Base-by-base conservation (phyloP, 169 alveolate genomes). In the Eimeria acervulina region DNA sequence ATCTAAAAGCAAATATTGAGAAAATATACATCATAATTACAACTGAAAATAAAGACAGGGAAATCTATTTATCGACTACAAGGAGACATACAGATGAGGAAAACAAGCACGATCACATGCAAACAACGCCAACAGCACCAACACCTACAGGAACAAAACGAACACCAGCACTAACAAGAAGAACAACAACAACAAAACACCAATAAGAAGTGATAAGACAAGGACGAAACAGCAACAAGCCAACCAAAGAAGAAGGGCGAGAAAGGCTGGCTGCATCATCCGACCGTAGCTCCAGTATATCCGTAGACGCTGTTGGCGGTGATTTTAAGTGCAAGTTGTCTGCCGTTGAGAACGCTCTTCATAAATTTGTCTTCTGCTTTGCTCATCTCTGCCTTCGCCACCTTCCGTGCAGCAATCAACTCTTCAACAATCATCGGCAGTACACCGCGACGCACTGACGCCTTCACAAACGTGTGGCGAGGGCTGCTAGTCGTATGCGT, bases 221-320 rank as follows among this genome's bases (percentile, higher is more conserved):
- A 66, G 78, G 28, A 66, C 28, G 28, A 31, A 66, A 31, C 28
- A 31, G 28, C 40, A 31, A 15, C 36, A 6, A 31, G 13, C 78
- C 6, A 66, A 31, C 78, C 5, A 15, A 6, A 66, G 78, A 6
- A 66, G 78, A 26, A n/a, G 28, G 0, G 31, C 55, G n/a, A 26
- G 59, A 7, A 17, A 21, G 59, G 17, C 26, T n/a, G 19, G 66
- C n/a, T 55, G 85, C 88, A 13, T 21, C 88, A 12, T 88, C n/a
- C n/a, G n/a, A 96, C 98, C 26, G 98, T 96, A 8, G 99, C 99
- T 15, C 99, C 99, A 19, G 99, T 99, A 95, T 99, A 99, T 13
- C 99, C 99, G 98, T 99, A 99, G 38, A 99, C 99, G 33, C 99
- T 99, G 98, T 99, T 99, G 44, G 99, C 99, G 19, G 99, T 98